Percentiles rank a stretch among this genome's conserved stretches.
These are phyloP conservation scores for Marasmius sp. DNA, from an alignment of 1,284 basidiomycete genomes.

Conservation along the genomic window DNA sequence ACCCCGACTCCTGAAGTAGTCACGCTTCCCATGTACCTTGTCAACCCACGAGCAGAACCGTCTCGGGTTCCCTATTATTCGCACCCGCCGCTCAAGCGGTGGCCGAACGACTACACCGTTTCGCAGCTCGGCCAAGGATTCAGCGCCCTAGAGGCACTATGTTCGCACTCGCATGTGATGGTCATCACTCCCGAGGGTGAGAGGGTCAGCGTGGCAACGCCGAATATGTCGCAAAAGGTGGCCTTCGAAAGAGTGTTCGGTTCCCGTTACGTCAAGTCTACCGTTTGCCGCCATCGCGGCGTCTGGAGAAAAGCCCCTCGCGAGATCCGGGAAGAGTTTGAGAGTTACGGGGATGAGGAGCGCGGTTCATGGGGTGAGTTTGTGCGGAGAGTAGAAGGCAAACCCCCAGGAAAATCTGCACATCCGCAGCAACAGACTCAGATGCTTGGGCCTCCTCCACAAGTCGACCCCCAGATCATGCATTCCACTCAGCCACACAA, in stretches of 20 bases:
- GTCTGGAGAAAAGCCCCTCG: slow-evolving; percentile 58
- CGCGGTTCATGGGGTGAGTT: slow-evolving; percentile 67
- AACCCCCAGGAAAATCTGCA: slow-evolving; percentile 2
- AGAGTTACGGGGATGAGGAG: slow-evolving; percentile 53
- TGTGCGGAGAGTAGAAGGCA: slow-evolving; percentile 51
- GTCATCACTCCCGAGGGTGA: neutral
- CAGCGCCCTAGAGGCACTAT: slow-evolving; percentile 28
- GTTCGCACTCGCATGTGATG: slow-evolving; percentile 6
- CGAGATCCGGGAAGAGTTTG: slow-evolving; percentile 46
- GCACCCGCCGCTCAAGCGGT: slow-evolving; percentile 60
- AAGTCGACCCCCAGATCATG: neutral
- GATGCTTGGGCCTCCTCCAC: neutral
- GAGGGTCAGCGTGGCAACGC: neutral
- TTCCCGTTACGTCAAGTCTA: slow-evolving; percentile 66
- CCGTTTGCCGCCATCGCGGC: slow-evolving; percentile 64
- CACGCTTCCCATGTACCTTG: slow-evolving; percentile 21
- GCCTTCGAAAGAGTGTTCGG: slow-evolving; percentile 69
- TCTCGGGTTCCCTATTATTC: slow-evolving; percentile 47
- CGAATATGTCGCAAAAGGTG: slow-evolving; percentile 50
- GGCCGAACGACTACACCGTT: slow-evolving; percentile 72
- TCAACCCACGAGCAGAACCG: slow-evolving; percentile 21
- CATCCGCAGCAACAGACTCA: neutral
- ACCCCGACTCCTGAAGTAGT: slow-evolving; percentile 16
- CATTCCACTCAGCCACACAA: neutral
- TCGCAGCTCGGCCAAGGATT: slow-evolving; percentile 59